Evolutionary conservation across 306 rosid species (phyloP), one percentile per base, ranked within the genome.

Genomic region (Dalbergia oliveri): DNA sequence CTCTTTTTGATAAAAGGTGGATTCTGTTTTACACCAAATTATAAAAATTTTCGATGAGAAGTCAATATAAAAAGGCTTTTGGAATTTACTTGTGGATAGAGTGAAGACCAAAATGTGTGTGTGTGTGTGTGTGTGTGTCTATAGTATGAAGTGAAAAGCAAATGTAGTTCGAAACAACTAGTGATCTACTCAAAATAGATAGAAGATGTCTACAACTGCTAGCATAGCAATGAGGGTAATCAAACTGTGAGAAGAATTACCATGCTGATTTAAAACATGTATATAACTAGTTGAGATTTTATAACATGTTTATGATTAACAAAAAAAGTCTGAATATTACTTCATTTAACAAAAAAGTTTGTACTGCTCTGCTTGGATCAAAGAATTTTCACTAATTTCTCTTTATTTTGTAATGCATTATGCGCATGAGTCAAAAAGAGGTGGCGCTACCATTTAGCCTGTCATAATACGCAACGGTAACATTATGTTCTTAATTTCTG

Each of bases 381-480:
- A 53, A 62, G 41, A 0, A 6, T 35, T 70, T 33, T 19, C 43
- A 33, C 19, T 77, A 19, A 43, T 59, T 49, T 44, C 71, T 72
- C 54, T 41, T 41, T 77, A 73, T 13, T 66, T 11, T 37, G 64
- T 12, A 41, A 51, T 13, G 15, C 65, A 49, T 23, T 31, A 53
- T 13, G 15, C 64, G 64, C 61, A 8, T 31, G 21, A 69, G 54
- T 41, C 66, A 47, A 12, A 5, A 66, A 23, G 19, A 6, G 6
- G 53, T 44, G 10, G 11, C 78, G 70, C 63, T 43, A 41, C 67
- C 9, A 67, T 85, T 49, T 62, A 73, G 44, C 65, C 61, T 16
- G 72, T 58, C 47, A 62, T 65, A 49, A 68, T 51, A 68, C 1
- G 63, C 18, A 70, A 57, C 43, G 41, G 14, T 37, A 51, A 62